Conservation (phyloP, 305 asterid species). For the Plantago coronopus region DNA sequence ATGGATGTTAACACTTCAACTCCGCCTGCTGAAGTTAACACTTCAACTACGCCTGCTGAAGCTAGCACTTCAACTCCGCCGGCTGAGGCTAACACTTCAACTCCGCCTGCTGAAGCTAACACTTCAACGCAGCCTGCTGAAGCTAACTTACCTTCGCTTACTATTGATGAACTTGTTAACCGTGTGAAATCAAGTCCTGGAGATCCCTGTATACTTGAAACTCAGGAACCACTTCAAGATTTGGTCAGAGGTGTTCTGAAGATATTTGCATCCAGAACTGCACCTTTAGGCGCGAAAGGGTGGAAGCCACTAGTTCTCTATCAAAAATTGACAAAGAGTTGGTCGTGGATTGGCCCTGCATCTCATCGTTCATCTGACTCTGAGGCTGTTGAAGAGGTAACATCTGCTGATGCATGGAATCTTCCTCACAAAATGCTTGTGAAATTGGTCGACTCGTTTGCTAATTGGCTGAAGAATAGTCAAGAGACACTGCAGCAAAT, state of each 20-base stretch:
- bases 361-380: slow-evolving; percentile 43
- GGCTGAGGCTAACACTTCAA: too few relatives aligned
- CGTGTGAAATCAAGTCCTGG: slow-evolving; percentile 88
- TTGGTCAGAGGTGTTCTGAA: slow-evolving; percentile 90
- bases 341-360: slow-evolving; percentile 93
- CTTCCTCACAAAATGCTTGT: slow-evolving; percentile 95
- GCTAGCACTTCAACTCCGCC: too few relatives aligned
- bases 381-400: slow-evolving; percentile 71
- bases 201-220: slow-evolving; percentile 90
- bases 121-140: slow-evolving; percentile 42
- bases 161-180: slow-evolving; percentile 75
- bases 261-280: slow-evolving; percentile 82
- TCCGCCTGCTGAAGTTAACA: slow-evolving; percentile 44
- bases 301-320: slow-evolving; percentile 94
- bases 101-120: too few relatives aligned
- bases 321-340: slow-evolving; percentile 69
- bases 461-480: slow-evolving; percentile 96
- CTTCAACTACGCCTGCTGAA: too few relatives aligned
- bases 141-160: slow-evolving; percentile 55
- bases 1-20: slow-evolving; percentile 33
- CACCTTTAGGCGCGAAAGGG: slow-evolving; percentile 97
- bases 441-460: slow-evolving; percentile 88
- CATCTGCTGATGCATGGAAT: slow-evolving; percentile 92
- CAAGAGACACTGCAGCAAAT: slow-evolving; percentile 96
- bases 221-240: slow-evolving; percentile 98